phyloP scores from a whole-genome alignment of 1,139 yeast species.

The Sugiyamaella neomexicana region DNA sequence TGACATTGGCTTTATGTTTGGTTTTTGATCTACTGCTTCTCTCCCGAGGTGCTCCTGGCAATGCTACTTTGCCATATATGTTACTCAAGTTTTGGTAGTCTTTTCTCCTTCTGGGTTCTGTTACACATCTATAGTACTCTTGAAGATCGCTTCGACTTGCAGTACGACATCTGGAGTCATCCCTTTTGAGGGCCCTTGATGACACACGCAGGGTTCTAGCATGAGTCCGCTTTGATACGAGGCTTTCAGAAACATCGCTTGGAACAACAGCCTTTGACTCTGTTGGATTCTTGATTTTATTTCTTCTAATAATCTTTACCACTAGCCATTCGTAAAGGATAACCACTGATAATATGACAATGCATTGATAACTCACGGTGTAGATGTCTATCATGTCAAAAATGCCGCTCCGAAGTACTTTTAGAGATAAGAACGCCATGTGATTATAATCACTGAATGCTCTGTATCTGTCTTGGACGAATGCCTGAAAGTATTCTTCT shows the following conservation, averaged over 20 bases:
- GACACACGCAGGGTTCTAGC: background rate
- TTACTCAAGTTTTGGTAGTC: background rate
- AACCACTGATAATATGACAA: conserved; percentile 1
- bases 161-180: background rate
- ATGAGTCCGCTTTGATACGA: background rate
- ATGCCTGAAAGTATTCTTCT: conserved; percentile 1
- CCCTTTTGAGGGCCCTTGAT: background rate
- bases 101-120: background rate
- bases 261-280: background rate
- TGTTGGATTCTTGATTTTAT: background rate
- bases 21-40: background rate
- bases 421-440: background rate
- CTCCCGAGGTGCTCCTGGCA: background rate
- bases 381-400: conserved; percentile 1
- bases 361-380: conserved; percentile 3
- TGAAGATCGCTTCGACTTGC: background rate
- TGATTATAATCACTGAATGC: conserved; percentile 1
- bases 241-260: background rate
- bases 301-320: background rate
- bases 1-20: background rate
- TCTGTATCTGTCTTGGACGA: background rate
- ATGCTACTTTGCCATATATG: background rate
- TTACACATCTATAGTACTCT: background rate
- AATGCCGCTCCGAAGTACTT: background rate
- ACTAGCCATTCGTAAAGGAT: conserved; percentile 3